Base-by-base conservation (phyloP, 2,329 filamentous ascomycete genomes). In the Knufia fluminis region DNA sequence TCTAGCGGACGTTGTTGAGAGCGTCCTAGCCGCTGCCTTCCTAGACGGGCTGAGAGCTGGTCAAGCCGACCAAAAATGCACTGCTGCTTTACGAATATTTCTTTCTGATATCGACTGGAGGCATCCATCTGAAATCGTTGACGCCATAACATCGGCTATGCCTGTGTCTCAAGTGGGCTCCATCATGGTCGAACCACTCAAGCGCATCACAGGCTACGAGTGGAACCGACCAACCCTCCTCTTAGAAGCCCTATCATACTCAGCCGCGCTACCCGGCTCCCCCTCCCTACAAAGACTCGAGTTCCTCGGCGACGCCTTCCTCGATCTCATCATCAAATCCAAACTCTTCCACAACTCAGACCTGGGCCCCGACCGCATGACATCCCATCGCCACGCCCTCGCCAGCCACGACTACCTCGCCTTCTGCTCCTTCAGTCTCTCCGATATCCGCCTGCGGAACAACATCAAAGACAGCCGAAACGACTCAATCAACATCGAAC, bases 1-100 rank as follows among this genome's bases (percentile, higher is more conserved):
- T 0, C 75, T 96, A 6, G 91, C 91, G 2, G 91, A 97, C 59
- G 82, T 96, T 0, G 76, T 95, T 0, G 91, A 97, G 62, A 79
- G 90, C 0, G 71, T 96, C 0, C 83, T 96, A 17, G 91, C 88
- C 1, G 85, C 82, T 1, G 77, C 85, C 0, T 89, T 78, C 58
- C 53, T 85, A 1, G 77, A 86, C 46, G 55, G 84, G 83, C 0
- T 65, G 83, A 14, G 58, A 67, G 42, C 1, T 89, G 83, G 38
- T n/a, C 12, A 14, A 23, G 38, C 38, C 9, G 46, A 49, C 31
- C 12, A n/a, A 3, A 54, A 52, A 33, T 42, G 52, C n/a, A 46
- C 54, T 12, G 20, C 38, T 19, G 50, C 51, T 62, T 74, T 92
- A 10, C 71, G 74, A 2, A 62, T 82, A 1, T 83, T 96, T 55